A percentile compares a stretch with the other conserved stretches of the same genome.
Conservation (phyloP, 805 yeast species). For the Metschnikowia sp. region DNA sequence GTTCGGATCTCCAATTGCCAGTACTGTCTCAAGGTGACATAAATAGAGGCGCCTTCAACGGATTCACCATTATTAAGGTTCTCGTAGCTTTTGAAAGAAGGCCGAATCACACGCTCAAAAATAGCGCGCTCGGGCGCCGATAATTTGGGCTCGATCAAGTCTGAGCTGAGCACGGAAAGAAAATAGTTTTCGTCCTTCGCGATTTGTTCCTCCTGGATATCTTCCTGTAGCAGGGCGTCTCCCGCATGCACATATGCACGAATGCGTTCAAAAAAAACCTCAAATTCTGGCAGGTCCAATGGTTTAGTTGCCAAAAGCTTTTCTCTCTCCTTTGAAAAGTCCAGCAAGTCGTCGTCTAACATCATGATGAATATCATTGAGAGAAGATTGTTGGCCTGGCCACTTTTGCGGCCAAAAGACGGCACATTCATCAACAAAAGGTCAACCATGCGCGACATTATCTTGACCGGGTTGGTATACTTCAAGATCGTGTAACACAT, state of each 20-base stretch:
- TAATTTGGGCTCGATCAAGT: constrained; percentile 21
- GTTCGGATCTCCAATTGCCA: constrained; percentile 63
- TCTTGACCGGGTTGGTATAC: constrained; percentile 83
- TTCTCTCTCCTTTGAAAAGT: constrained; percentile 51
- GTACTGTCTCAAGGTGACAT: constrained; percentile 55
- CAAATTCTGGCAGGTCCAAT: constrained; percentile 32
- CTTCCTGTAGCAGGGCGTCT: constrained; percentile 39
- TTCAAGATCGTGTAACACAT: constrained; percentile 72
- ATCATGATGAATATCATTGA: constrained; percentile 73
- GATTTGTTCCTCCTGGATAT: constrained; percentile 63
- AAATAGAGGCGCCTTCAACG: constrained; percentile 31
- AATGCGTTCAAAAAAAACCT: constrained; percentile 32
- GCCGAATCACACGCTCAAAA: constrained; percentile 10
- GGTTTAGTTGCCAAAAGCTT: constrained; percentile 39
- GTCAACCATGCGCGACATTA: constrained; percentile 77
- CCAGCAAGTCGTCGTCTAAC: constrained; percentile 67
- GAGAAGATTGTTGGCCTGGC: constrained; percentile 40
- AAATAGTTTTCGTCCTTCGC: constrained; percentile 59
- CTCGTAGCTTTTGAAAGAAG: constrained; percentile 22
- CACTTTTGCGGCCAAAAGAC: constrained; percentile 18
- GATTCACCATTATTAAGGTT: constrained; percentile 13
- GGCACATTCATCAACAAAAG: constrained; percentile 59
- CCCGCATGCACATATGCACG: constrained; percentile 48
- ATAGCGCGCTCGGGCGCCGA: constrained; percentile 3
- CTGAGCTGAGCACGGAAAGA: constrained; percentile 50